A percentile compares a stretch with the other conserved stretches of the same genome.
phyloP scores from a whole-genome alignment of 1,284 basidiomycete species.

The Sanghuangporus sanghuang region DNA sequence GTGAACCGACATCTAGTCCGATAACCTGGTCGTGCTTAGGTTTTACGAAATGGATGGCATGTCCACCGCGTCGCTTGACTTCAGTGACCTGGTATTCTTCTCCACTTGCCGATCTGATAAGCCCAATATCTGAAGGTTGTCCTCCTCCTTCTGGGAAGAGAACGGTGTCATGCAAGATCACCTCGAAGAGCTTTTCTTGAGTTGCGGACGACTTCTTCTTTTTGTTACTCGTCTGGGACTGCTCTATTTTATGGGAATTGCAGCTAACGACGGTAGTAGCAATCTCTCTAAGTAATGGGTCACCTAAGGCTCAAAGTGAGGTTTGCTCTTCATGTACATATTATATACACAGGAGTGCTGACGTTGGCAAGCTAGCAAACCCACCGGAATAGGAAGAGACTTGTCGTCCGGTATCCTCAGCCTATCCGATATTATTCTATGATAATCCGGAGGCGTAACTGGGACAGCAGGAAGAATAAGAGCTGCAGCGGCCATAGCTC shows the following conservation, averaged over 20 bases:
- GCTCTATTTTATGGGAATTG: slow-evolving; percentile 35
- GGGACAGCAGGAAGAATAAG: slow-evolving; percentile 30
- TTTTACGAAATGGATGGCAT: slow-evolving; percentile 74
- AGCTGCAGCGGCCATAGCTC: slow-evolving; percentile 31
- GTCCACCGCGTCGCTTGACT: slow-evolving; percentile 65
- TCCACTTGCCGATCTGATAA: slow-evolving; percentile 42
- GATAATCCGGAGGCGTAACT: slow-evolving; percentile 50
- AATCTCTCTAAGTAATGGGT: slow-evolving; percentile 56
- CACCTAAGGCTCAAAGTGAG: slow-evolving; percentile 37
- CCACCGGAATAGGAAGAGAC: slow-evolving; percentile 54
- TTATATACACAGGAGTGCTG: slow-evolving; percentile 22
- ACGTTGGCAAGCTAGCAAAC: slow-evolving; percentile 71
- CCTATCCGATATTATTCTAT: slow-evolving; percentile 54
- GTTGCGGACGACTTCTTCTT: slow-evolving; percentile 43
- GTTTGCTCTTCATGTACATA: slow-evolving; percentile 15
- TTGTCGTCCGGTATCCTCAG: slow-evolving; percentile 48
- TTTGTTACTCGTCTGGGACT: slow-evolving; percentile 40
- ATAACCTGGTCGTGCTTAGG: slow-evolving; percentile 37
- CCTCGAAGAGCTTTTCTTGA: slow-evolving; percentile 47
- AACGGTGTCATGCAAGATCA: slow-evolving; percentile 79
- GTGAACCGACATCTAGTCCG: slow-evolving; percentile 44
- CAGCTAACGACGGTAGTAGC: slow-evolving; percentile 49
- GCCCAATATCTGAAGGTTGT: slow-evolving; percentile 77
- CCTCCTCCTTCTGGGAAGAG: slow-evolving; percentile 89
- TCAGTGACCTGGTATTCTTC: slow-evolving; percentile 60